These are phyloP conservation scores for Diddensiella santjacobensis DNA, from an alignment of 805 yeast species.

Conservation along the genomic window DNA sequence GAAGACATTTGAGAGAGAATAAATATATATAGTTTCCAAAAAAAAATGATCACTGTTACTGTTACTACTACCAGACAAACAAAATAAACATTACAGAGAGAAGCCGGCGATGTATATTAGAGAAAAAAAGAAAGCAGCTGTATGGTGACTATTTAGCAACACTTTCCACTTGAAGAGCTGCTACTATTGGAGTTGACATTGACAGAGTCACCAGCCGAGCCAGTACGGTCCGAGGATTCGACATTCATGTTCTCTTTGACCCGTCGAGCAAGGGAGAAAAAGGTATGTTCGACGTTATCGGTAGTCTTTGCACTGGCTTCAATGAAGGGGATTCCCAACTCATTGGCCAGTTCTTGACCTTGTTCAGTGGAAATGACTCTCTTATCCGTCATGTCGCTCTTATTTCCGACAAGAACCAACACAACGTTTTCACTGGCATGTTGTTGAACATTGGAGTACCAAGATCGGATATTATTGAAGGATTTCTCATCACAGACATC, in stretches of 20 bases:
- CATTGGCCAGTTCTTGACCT: conserved; percentile 84
- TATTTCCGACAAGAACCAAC: conserved; percentile 90
- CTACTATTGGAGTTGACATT: conserved; percentile 27
- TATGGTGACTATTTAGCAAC: conserved; percentile 18
- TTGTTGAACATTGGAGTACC: conserved; percentile 94
- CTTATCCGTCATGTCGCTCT: conserved; percentile 83
- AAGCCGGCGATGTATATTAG: not conserved
- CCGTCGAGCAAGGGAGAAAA: conserved; percentile 80
- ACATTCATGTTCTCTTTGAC: conserved; percentile 70
- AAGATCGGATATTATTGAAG: conserved; percentile 85
- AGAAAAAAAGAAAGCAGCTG: not conserved
- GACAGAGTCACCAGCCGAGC: conserved; percentile 27
- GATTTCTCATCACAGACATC: conserved; percentile 97
- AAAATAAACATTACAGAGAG: not conserved
- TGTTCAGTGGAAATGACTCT: conserved; percentile 87
- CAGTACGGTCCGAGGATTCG: conserved; percentile 23
- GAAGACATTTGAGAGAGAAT: conserved; percentile 59
- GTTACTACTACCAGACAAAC: conserved; percentile 3
- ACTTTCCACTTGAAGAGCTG: conserved; percentile 26
- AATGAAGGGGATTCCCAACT: conserved; percentile 82
- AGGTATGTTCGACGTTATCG: conserved; percentile 86
- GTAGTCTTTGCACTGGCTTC: conserved; percentile 97
- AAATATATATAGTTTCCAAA: conserved; percentile 15
- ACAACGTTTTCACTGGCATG: conserved; percentile 97
- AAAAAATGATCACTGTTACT: not conserved